Conservation (phyloP, 2,329 filamentous ascomycete species). For the Remersonia thermophila region DNA sequence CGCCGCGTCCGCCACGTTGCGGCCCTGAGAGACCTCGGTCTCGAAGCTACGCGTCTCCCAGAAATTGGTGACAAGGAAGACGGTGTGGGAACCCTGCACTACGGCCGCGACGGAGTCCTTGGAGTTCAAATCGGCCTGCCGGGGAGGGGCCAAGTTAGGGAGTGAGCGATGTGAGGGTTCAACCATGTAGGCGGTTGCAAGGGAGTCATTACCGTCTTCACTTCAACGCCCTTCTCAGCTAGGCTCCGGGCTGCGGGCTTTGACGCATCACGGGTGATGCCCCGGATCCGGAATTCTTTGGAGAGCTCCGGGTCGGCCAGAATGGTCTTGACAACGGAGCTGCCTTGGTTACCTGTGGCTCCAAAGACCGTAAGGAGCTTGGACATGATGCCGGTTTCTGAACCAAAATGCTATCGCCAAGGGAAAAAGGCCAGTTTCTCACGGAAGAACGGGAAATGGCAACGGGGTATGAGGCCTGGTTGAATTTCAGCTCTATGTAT, state of each 20-base stretch:
- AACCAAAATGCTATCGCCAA: neutral
- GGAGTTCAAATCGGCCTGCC: slow-evolving; percentile 30
- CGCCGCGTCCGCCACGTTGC: slow-evolving; percentile 29
- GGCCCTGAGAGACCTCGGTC: slow-evolving; percentile 24
- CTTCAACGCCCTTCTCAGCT: slow-evolving; percentile 27
- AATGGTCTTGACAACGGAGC: slow-evolving; percentile 32
- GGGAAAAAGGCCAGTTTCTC: too few species aligned
- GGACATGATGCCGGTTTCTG: neutral
- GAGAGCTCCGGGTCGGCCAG: slow-evolving; percentile 28
- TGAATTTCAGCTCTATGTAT: too few species aligned
- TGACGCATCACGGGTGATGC: slow-evolving; percentile 31
- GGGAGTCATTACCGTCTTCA: slow-evolving; percentile 21
- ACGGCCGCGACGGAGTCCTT: slow-evolving; percentile 23
- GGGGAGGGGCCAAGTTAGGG: too few species aligned
- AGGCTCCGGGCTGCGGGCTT: slow-evolving; percentile 30
- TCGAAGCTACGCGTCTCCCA: neutral
- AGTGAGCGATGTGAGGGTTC: too few species aligned
- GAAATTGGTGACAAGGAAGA: slow-evolving; percentile 23
- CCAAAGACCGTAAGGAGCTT: slow-evolving; percentile 30
- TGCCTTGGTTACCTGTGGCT: slow-evolving; percentile 37
- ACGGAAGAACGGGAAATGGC: too few species aligned
- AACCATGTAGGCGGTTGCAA: too few species aligned
- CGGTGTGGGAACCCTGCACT: slow-evolving; percentile 28
- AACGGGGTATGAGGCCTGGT: too few species aligned
- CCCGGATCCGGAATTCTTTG: slow-evolving; percentile 30